These are phyloP conservation scores for Colletotrichum plurivorum DNA, from an alignment of 2,329 filamentous ascomycete genomes.

Conservation along the genomic window DNA sequence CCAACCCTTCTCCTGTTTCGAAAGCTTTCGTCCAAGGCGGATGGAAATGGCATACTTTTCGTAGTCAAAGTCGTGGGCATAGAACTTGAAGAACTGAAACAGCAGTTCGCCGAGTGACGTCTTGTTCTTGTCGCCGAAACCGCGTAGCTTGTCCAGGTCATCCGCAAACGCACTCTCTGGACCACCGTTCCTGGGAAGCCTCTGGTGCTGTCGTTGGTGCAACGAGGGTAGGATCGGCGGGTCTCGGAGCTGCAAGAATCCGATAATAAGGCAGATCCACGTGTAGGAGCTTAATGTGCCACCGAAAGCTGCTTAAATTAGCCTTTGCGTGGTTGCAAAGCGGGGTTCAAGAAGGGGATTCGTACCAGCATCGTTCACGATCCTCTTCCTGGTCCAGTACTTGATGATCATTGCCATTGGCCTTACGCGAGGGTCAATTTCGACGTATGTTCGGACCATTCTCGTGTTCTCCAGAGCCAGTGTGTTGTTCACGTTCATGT, in stretches of 20 bases:
- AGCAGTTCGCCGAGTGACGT: slow-evolving; percentile 88
- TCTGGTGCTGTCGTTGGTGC: slow-evolving; percentile 79
- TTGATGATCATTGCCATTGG: slow-evolving; percentile 97
- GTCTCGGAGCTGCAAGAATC: slow-evolving; percentile 90
- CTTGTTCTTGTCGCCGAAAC: slow-evolving; percentile 84
- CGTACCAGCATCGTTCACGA: slow-evolving; percentile 96
- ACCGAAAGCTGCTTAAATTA: slow-evolving; percentile 77
- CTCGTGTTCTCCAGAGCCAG: slow-evolving; percentile 94
- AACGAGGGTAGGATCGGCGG: slow-evolving; percentile 89
- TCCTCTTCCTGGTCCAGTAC: slow-evolving; percentile 93
- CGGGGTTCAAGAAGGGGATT: slow-evolving; percentile 38
- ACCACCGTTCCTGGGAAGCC: slow-evolving; percentile 71
- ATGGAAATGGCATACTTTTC: slow-evolving; percentile 88
- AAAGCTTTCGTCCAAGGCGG: slow-evolving; percentile 81
- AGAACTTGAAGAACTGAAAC: slow-evolving; percentile 96
- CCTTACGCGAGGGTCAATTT: slow-evolving; percentile 90
- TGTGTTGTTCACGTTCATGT: slow-evolving; percentile 99
- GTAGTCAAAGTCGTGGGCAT: slow-evolving; percentile 94
- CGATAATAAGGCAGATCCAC: slow-evolving; percentile 99
- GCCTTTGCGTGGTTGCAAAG: slow-evolving; percentile 34
- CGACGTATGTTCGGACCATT: slow-evolving; percentile 97
- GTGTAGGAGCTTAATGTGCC: slow-evolving; percentile 98
- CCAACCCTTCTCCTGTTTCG: slow-evolving; percentile 92
- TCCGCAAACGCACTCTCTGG: slow-evolving; percentile 86
- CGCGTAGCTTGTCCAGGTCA: slow-evolving; percentile 80